Evolutionary conservation across 73 alveolate genomes (phyloP).

Genomic region (Uronychia binucleata): DNA sequence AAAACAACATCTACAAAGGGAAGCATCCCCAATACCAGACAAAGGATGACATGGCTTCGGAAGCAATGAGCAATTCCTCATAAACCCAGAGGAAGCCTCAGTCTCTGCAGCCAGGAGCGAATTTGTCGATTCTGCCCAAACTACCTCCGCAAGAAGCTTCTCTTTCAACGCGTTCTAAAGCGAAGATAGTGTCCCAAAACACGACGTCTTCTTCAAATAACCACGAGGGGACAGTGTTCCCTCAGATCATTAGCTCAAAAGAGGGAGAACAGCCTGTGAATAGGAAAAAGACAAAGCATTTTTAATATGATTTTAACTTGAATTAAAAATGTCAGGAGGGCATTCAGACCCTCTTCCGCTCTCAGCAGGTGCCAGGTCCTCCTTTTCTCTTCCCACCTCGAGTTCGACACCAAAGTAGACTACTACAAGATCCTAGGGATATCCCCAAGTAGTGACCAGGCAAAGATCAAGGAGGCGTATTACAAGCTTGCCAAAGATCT

Average conservation of each 20-base stretch:
- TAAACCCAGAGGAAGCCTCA: not conserved
- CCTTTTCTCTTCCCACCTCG: not conserved
- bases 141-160: not conserved
- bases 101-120: not conserved
- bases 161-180: not conserved
- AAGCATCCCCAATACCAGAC: not conserved
- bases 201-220: not conserved
- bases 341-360: not conserved
- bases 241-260: not conserved
- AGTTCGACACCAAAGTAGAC: not conserved
- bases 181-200: not conserved
- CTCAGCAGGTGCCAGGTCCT: not conserved
- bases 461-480: conserved; percentile 84
- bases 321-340: not conserved
- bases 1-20: not conserved
- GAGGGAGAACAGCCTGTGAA: not conserved
- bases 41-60: not conserved
- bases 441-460: not conserved
- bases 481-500: conserved; percentile 81
- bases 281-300: not conserved
- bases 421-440: not conserved
- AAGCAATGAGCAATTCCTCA: not conserved
- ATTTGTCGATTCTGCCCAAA: not conserved
- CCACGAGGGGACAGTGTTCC: not conserved
- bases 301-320: not conserved